A percentile compares a stretch with the other conserved stretches of the same genome.
These are phyloP conservation scores for Schoenoplectus triqueter DNA, from an alignment of 202 grass and related monocot species.

Conservation along the genomic window DNA sequence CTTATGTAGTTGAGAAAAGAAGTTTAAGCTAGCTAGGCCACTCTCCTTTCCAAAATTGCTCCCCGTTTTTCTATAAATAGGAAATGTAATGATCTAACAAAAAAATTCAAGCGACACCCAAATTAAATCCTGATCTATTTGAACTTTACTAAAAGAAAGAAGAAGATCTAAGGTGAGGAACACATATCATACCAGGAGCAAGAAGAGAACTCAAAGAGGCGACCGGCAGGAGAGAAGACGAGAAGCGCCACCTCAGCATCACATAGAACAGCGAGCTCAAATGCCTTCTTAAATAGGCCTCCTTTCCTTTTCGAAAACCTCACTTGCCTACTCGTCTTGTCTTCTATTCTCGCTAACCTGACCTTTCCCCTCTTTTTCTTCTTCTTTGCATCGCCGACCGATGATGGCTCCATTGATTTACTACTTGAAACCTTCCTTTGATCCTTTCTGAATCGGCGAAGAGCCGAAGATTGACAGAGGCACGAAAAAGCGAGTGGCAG, in stretches of 20 bases:
- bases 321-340: constrained; percentile 71
- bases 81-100: not conserved
- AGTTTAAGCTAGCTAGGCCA: too few species aligned
- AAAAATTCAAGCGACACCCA: not conserved
- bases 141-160: not conserved
- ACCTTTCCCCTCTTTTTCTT: constrained; percentile 64
- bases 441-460: not conserved
- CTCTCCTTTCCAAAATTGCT: not conserved
- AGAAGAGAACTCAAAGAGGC: constrained; percentile 78
- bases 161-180: not conserved
- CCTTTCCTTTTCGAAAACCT: constrained; percentile 68
- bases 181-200: constrained; percentile 48
- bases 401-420: constrained; percentile 8
- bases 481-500: too few species aligned
- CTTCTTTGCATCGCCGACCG: constrained; percentile 12
- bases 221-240: constrained; percentile 79
- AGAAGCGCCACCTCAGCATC: constrained; percentile 79
- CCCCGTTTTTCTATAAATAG: constrained; percentile 1
- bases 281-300: constrained; percentile 81
- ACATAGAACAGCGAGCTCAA: constrained; percentile 71
- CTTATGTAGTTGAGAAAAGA: not conserved
- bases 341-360: constrained; percentile 68
- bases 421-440: not conserved
- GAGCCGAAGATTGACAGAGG: not conserved
- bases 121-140: not conserved